These are phyloP conservation scores for Hypomyces rosellus DNA, from an alignment of 2,329 filamentous ascomycete genomes.

Conservation along the genomic window DNA sequence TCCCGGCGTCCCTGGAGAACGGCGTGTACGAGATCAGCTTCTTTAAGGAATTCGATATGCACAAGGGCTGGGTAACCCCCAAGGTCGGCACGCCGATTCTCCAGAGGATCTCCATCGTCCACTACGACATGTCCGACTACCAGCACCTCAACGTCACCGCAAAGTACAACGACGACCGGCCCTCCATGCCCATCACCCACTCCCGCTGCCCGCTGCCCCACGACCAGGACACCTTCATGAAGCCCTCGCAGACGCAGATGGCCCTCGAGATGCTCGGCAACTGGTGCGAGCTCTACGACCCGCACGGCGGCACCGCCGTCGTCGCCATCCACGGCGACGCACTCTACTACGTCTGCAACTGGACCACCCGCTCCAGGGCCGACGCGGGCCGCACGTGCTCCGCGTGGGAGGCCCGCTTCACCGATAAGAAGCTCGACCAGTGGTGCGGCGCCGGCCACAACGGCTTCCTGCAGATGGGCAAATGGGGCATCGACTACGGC, in stretches of 20 bases:
- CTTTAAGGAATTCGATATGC: no score
- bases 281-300: slow-evolving; percentile 8
- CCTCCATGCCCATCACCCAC: neutral
- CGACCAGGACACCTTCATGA: neutral
- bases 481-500: neutral
- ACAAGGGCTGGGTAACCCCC: no score
- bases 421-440: neutral
- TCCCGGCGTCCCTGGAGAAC: neutral
- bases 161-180: neutral
- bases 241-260: neutral
- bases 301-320: neutral
- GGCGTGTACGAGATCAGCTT: slow-evolving; percentile 3
- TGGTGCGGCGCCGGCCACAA: neutral
- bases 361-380: neutral
- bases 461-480: neutral
- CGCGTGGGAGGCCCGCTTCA: neutral
- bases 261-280: slow-evolving; percentile 8
- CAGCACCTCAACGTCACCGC: neutral
- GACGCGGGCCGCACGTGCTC: neutral
- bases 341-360: slow-evolving; percentile 9
- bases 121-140: slow-evolving; percentile 1
- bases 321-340: slow-evolving; percentile 3
- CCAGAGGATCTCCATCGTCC: neutral
- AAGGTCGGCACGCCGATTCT: no score
- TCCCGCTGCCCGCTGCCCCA: neutral